phyloP scores from a whole-genome alignment of 2,329 filamentous ascomycete genomes.

The Neophaeococcomyces mojaviensis region DNA sequence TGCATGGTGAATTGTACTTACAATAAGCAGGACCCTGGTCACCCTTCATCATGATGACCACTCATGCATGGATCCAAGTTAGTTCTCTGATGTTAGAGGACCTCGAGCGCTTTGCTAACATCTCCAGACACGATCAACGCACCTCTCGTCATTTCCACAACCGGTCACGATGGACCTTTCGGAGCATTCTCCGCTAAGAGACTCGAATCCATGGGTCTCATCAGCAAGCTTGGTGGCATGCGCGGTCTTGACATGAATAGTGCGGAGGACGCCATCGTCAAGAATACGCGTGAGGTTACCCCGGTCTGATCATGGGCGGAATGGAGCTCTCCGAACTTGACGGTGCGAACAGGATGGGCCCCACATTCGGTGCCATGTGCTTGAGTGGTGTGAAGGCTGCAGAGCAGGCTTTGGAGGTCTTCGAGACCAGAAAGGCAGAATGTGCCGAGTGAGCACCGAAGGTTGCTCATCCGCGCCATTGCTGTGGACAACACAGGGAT shows the following conservation, averaged over 20 bases:
- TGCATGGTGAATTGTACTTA: too few species aligned
- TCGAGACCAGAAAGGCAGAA: constrained; percentile 69
- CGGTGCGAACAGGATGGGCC: constrained; percentile 84
- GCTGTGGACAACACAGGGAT: too few species aligned
- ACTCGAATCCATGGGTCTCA: constrained; percentile 76
- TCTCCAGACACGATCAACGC: constrained; percentile 73
- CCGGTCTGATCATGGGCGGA: constrained; percentile 82
- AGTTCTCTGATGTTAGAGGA: constrained; percentile 4
- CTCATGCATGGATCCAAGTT: constrained; percentile 80
- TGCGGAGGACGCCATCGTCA: constrained; percentile 89
- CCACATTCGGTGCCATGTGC: constrained; percentile 84
- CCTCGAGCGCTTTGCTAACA: constrained; percentile 8
- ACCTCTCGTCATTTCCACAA: constrained; percentile 79
- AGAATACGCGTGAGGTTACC: constrained; percentile 78
- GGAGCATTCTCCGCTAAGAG: constrained; percentile 88
- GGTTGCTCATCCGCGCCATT: neutral
- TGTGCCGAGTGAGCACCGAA: constrained; percentile 49
- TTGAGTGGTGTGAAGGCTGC: constrained; percentile 83
- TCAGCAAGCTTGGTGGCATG: constrained; percentile 85
- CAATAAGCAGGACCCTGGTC: constrained; percentile 73
- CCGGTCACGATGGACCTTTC: constrained; percentile 84
- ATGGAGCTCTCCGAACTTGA: constrained; percentile 92
- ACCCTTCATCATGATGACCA: constrained; percentile 82
- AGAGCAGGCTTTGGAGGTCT: constrained; percentile 72
- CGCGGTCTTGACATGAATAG: constrained; percentile 85